Evolutionary conservation across 257 asterid genomes (phyloP), one percentile per base, ranked within the genome.

Genomic region (Nicotiana attenuata): DNA sequence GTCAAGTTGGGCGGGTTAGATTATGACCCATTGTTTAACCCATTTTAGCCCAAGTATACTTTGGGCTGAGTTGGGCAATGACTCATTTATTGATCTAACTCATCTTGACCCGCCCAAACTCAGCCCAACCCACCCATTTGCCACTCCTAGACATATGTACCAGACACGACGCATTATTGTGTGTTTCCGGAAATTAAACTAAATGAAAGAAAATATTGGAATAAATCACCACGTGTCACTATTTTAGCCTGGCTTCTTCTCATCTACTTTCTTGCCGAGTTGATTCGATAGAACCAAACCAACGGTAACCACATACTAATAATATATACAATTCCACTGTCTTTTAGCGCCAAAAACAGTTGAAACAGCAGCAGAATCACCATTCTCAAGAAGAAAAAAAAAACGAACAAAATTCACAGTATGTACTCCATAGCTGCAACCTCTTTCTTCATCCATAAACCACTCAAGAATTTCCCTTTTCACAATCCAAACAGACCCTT

Each of bases 401-500:
- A 35, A 10, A 10, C 31, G 10, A 68, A n/a, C 7, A 14, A 17
- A 67, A 67, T 38, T 71, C 47, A 45, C 60, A 71, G 41, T 47
- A 73, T 91, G 94, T 50, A 85, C 81, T 84, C 93, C 88, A 83
- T 87, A 31, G 88, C 87, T 38, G 83, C 84, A 33, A 85, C 81
- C 26, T 77, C 90, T 78, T 78, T 60, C 20, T 24, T 86, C 85
- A 81, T 63, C 80, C 86, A 77, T 77, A 84, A 82, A 80, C 45
- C 87, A 85, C 28, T 16, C 41, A 47, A 15, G 24, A 50, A 15
- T 83, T 28, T 52, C 4, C 76, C 78, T 60, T 73, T 38, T 86
- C 88, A 10, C 86, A 83, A 11, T 82, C 86, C n/a, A 57, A 83
- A 24, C 81, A 38, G 80, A 82, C 82, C 65, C 24, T 85, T 84